A percentile compares a stretch with the other conserved stretches of the same genome.
Evolutionary conservation across 495 filamentous ascomycete genomes (phyloP).

Genomic region (Aspergillus ellipticus): DNA sequence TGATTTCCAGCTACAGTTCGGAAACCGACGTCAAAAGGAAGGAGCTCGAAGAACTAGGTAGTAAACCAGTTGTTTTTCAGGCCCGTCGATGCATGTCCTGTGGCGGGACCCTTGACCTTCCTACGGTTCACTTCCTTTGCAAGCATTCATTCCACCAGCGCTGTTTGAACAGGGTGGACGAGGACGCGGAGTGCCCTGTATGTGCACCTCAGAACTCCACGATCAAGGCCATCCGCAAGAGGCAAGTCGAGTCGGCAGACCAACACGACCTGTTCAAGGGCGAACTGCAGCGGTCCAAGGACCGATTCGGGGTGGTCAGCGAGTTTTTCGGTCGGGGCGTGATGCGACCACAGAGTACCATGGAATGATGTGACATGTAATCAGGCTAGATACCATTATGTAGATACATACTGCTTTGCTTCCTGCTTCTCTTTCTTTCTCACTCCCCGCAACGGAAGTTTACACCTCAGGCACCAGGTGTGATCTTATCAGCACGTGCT

Average conservation of each 20-base stretch:
- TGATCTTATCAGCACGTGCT: conserved; percentile 39
- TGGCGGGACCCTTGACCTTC: conserved; percentile 69
- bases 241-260: conserved; percentile 83
- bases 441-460: not conserved
- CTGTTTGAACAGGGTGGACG: conserved; percentile 66
- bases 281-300: conserved; percentile 71
- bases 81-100: conserved; percentile 82
- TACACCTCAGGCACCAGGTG: conserved; percentile 1
- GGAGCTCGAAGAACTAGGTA: conserved; percentile 71
- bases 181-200: conserved; percentile 75
- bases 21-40: conserved; percentile 77
- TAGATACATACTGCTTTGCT: not conserved
- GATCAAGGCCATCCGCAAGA: conserved; percentile 76
- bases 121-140: conserved; percentile 92
- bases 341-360: conserved; percentile 55
- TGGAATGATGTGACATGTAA: conserved; percentile 27
- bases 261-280: conserved; percentile 87
- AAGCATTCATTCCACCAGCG: conserved; percentile 93
- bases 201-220: conserved; percentile 81
- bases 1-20: conserved; percentile 78
- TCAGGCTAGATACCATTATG: not conserved
- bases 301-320: conserved; percentile 81
- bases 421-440: conserved; percentile 1
- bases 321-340: conserved; percentile 95
- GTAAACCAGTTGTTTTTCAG: conserved; percentile 85